Evolutionary conservation across 2,329 filamentous ascomycete genomes (phyloP), one percentile per base, ranked within the genome.

Genomic region (Cladosporium velox): DNA sequence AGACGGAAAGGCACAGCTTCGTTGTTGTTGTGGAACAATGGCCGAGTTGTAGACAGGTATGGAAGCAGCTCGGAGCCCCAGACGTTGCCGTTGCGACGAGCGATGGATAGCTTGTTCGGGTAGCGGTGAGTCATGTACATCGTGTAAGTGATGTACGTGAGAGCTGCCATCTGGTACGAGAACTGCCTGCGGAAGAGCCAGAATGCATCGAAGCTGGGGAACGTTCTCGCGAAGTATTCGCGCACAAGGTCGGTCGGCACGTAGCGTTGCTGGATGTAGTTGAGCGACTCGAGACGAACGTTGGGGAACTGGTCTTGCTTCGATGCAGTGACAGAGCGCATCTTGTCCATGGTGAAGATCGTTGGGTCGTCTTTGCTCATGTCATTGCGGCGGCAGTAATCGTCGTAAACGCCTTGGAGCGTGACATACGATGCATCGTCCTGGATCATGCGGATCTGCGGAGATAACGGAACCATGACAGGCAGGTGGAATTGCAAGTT

Each of bases 101-200:
- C 90, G 74, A 99, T 96, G 79, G 91, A 90, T 78, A 98, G 90
- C 84, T 99, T 99, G 79, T 93, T 92, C 6, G 95, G 96, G 78
- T 95, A 97, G 34, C 95, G 91, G 77, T 92, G 92, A 77, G 94
- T 92, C 88, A 99, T 98, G 81, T 94, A 94, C 82, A 99, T 90
- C 67, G 97, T 90, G 77, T 98, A 99, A 4, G 95, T 98, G 91
- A 99, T 97, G 81, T 99, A 99, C 0, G 95, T 97, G 70, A 98
- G 86, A 1, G 93, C 88, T 24, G 95, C 94, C 68, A 97, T 89
- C 80, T 99, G 95, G 82, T 98, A 97, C 26, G 92, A 91, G 81
- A 99, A 97, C 71, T 97, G 93, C 67, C 93, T 90, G 67, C 95
- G 91, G 91, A 99, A 99, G 66, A 99, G 87, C 93, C 94, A 99